Base-by-base conservation (phyloP, 768 basidiomycete genomes). In the Mycena rosella region DNA sequence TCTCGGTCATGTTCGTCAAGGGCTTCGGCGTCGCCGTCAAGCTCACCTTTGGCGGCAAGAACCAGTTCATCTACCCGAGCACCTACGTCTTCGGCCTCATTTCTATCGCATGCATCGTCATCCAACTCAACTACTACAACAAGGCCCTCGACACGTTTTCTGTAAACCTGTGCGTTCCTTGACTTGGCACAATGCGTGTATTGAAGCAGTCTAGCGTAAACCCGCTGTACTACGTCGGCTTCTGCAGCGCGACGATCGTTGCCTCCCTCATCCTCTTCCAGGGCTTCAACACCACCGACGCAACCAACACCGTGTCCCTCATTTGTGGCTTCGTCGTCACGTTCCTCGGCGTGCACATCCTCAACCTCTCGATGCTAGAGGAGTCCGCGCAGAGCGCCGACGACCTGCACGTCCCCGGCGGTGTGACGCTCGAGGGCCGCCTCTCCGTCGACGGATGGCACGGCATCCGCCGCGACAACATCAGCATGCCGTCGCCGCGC, bases 1-100 rank as follows among this genome's bases (percentile, higher is more conserved):
- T 99, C 48, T 96, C 95, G n/a, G 90, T 99, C 80, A 99, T 99
- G 98, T 93, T 96, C 45, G 93, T 98, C 85, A 99, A 99, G 83
- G 97, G 96, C 53, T 96, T 99, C 74, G 98, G 98, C 49, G 91
- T 98, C 52, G 97, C 98, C 3, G 87, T 99, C 74, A 99, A 99
- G 79, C 87, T 99, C 63, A 99, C 96, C 0, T 82, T 98, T 64
- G 86, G 88, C 13, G 96, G 97, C 51, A 94, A 94, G 76, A 99
- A 99, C 79, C 98, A 99, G 79, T 93, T 99, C 76, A 88, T 91
- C 1, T 94, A 96, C 75, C 90, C 93, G 40, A 96, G 94, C 77
- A 99, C 98, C n/a, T 99, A 98, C 78, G 89, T 99, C 27, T 97
- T 99, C 74, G 96, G 90, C 40, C 84, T 95, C 55, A 88, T 94